Evolutionary conservation across 164 flowering plant genomes (phyloP).

Genomic region (Platanus orientalis): DNA sequence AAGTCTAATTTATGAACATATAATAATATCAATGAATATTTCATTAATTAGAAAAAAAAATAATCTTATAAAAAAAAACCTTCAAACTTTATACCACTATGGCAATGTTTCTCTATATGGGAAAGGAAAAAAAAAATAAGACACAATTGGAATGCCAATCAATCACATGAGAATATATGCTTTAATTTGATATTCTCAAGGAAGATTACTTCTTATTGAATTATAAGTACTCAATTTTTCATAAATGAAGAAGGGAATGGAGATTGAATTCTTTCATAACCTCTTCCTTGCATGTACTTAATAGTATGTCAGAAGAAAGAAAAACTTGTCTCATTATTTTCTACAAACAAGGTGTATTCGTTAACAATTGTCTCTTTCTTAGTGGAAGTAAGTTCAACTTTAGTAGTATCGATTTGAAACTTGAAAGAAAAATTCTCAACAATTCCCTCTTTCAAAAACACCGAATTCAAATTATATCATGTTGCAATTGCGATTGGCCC

Average conservation of each 20-base stretch:
- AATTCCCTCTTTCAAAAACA: slow-evolving; percentile 29
- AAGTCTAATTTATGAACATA: too few species aligned
- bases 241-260: slow-evolving; percentile 19
- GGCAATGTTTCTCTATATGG: slow-evolving; percentile 17
- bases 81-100: slow-evolving; percentile 17
- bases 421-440: slow-evolving; percentile 29
- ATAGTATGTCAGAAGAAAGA: slow-evolving; percentile 53
- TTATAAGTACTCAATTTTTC: slow-evolving; percentile 40
- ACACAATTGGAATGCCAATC: slow-evolving; percentile 8
- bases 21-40: too few species aligned
- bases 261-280: slow-evolving; percentile 24
- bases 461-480: slow-evolving; percentile 28
- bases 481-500: slow-evolving; percentile 67
- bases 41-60: too few species aligned
- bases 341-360: slow-evolving; percentile 85
- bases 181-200: slow-evolving; percentile 28
- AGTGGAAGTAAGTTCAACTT: slow-evolving; percentile 30
- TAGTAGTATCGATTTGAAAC: slow-evolving; percentile 27
- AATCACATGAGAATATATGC: slow-evolving; percentile 23
- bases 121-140: slow-evolving; percentile 7
- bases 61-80: too few species aligned
- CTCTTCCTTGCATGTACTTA: slow-evolving; percentile 24
- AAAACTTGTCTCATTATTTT: slow-evolving; percentile 59
- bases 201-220: slow-evolving; percentile 36
- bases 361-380: slow-evolving; percentile 55